Conservation (phyloP, 768 basidiomycete genomes). For the Tylopilus sp. region DNA sequence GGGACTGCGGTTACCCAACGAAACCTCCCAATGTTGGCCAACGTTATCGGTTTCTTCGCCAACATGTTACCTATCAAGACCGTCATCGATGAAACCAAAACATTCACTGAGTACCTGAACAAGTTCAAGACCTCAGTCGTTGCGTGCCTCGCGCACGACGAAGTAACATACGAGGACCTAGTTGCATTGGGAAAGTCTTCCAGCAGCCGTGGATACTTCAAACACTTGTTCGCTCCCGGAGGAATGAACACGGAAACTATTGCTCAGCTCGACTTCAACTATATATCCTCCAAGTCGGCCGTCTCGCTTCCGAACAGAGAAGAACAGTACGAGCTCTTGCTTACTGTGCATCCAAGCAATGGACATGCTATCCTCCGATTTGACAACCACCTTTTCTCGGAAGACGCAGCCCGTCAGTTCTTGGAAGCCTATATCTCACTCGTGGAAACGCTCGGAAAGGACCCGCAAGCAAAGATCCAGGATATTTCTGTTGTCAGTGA, state of each 20-base stretch:
- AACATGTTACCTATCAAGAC: conserved; percentile 32
- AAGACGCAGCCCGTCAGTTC: conserved; percentile 28
- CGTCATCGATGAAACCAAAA: conserved; percentile 20
- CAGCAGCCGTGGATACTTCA: conserved; percentile 28
- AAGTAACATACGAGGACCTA: conserved; percentile 31
- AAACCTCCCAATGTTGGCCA: conserved; percentile 24
- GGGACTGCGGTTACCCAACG: conserved; percentile 32
- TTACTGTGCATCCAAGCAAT: conserved; percentile 24
- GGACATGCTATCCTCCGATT: conserved; percentile 28
- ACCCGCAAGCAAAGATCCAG: conserved; percentile 12
- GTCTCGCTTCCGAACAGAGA: conserved; percentile 28
- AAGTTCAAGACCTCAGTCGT: conserved; percentile 25
- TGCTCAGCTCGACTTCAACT: conserved; percentile 17
- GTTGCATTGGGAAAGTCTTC: conserved; percentile 26
- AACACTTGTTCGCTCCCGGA: conserved; percentile 30
- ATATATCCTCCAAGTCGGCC: conserved; percentile 15
- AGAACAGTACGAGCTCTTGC: conserved; percentile 22
- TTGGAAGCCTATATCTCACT: conserved; percentile 29
- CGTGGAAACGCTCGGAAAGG: conserved; percentile 21
- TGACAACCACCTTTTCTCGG: conserved; percentile 28
- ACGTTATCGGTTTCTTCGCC: conserved; percentile 31
- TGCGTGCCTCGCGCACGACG: conserved; percentile 22
- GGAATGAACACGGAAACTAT: conserved; percentile 28
- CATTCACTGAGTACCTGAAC: conserved; percentile 24
- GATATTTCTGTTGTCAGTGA: conserved; percentile 17